These are phyloP conservation scores for Cladophialophora psammophila DNA, from an alignment of 2,329 filamentous ascomycete genomes.

Conservation along the genomic window DNA sequence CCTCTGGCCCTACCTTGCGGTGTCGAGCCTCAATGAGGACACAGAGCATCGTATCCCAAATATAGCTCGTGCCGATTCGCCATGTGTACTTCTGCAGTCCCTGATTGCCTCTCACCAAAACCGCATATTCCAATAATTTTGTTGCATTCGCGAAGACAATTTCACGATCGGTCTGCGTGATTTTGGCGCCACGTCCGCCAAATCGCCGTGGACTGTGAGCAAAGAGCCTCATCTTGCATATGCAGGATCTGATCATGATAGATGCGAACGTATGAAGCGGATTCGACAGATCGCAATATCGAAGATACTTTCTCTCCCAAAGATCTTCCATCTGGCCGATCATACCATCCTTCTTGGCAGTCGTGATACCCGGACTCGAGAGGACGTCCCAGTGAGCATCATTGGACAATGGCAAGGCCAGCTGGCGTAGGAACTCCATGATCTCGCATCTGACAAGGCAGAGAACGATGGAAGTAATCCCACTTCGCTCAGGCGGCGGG, in stretches of 20 bases:
- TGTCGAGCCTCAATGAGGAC: conserved; percentile 5
- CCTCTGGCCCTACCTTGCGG: not conserved
- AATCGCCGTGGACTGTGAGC: conserved; percentile 2
- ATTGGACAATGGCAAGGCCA: not conserved
- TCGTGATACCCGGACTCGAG: not conserved
- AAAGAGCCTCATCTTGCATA: conserved; percentile 6
- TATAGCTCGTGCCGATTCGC: conserved; percentile 1
- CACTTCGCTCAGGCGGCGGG: conserved; percentile 6
- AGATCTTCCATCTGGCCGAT: conserved; percentile 40
- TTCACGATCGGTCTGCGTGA: not conserved
- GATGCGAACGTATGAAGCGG: conserved; percentile 50
- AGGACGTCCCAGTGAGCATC: not conserved
- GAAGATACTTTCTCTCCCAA: conserved; percentile 45
- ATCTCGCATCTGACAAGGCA: conserved; percentile 10
- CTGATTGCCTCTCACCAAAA: not conserved
- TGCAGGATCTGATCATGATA: conserved; percentile 1
- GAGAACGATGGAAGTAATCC: not conserved
- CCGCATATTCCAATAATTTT: not conserved
- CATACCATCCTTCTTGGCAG: not conserved
- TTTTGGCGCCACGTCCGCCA: not conserved
- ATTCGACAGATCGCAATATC: conserved; percentile 46
- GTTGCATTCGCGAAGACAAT: not conserved
- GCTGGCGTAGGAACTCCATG: not conserved
- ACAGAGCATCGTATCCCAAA: conserved; percentile 2
- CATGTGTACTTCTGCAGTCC: not conserved